Evolutionary conservation across 2,329 filamentous ascomycete genomes (phyloP).

Genomic region (Akanthomyces muscarius): DNA sequence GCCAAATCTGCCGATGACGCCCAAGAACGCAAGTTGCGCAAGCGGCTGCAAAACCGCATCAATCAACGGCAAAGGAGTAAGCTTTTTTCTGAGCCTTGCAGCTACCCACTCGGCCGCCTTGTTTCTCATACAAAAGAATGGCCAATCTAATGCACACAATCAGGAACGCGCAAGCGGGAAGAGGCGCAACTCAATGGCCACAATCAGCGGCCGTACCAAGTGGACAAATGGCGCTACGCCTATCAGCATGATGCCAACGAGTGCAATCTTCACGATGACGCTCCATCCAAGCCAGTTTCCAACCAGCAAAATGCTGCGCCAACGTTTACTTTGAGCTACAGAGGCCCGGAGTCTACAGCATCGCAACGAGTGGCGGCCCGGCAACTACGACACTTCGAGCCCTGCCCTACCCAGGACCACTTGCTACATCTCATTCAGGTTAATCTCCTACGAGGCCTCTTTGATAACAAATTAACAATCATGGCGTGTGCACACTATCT

Average conservation of each 20-base stretch:
- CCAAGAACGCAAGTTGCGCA: constrained; percentile 18
- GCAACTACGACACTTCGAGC: background rate
- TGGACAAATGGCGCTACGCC: constrained; percentile 18
- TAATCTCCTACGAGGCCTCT: constrained; percentile 16
- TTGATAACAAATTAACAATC: constrained; percentile 16
- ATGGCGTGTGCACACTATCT: constrained; percentile 7
- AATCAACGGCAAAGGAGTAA: constrained; percentile 20
- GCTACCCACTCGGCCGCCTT: too few relatives aligned
- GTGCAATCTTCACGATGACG: background rate
- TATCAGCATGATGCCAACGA: background rate
- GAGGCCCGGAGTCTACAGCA: background rate
- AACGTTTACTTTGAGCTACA: background rate
- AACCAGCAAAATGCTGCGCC: background rate
- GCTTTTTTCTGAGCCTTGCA: background rate
- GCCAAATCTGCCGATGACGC: background rate
- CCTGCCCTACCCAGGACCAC: constrained; percentile 4
- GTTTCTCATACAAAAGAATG: too few relatives aligned
- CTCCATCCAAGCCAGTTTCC: background rate
- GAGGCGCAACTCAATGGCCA: background rate
- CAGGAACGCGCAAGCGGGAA: background rate
- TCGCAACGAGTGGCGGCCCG: background rate
- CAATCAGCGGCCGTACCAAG: constrained; percentile 14
- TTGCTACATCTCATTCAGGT: constrained; percentile 17
- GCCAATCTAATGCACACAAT: background rate
- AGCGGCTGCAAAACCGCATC: constrained; percentile 19